phyloP scores from a whole-genome alignment of 1,139 yeast species.

The Debaryomyces coudertii region DNA sequence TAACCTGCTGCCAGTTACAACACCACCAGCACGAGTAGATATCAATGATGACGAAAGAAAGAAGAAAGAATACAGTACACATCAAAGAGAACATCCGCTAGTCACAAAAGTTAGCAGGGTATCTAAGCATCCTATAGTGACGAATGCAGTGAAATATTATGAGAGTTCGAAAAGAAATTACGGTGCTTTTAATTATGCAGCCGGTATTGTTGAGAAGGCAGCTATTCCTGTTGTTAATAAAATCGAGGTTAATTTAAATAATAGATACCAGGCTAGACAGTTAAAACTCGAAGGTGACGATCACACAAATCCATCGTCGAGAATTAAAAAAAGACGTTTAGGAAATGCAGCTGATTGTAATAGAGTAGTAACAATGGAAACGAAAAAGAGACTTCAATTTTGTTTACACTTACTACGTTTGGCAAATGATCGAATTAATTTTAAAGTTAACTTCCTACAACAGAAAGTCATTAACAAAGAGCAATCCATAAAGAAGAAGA shows the following conservation, averaged over 20 bases:
- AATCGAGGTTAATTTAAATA: constrained; percentile 50
- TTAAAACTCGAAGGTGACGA: constrained; percentile 14
- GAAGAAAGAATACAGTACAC: background rate
- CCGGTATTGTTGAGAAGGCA: constrained; percentile 66
- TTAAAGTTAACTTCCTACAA: constrained; percentile 66
- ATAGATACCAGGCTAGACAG: constrained; percentile 37
- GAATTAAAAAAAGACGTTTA: constrained; percentile 26
- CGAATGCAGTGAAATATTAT: constrained; percentile 62
- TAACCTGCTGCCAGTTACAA: background rate
- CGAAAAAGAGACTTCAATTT: constrained; percentile 69
- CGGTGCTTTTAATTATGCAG: constrained; percentile 67
- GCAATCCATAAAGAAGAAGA: constrained; percentile 14
- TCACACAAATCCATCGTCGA: constrained; percentile 7
- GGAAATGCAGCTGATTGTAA: constrained; percentile 12
- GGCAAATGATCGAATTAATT: constrained; percentile 72
- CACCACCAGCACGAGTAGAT: background rate
- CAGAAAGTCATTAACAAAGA: constrained; percentile 33
- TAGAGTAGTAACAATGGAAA: constrained; percentile 55
- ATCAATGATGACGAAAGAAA: background rate
- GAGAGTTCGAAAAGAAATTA: constrained; percentile 56
- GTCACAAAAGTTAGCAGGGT: constrained; percentile 50
- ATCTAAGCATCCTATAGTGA: constrained; percentile 51
- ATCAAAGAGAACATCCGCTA: constrained; percentile 37
- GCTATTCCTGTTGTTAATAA: constrained; percentile 59
- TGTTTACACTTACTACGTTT: constrained; percentile 73